phyloP scores from a whole-genome alignment of 2,329 filamentous ascomycete genomes.

The Aciculosporium take region DNA sequence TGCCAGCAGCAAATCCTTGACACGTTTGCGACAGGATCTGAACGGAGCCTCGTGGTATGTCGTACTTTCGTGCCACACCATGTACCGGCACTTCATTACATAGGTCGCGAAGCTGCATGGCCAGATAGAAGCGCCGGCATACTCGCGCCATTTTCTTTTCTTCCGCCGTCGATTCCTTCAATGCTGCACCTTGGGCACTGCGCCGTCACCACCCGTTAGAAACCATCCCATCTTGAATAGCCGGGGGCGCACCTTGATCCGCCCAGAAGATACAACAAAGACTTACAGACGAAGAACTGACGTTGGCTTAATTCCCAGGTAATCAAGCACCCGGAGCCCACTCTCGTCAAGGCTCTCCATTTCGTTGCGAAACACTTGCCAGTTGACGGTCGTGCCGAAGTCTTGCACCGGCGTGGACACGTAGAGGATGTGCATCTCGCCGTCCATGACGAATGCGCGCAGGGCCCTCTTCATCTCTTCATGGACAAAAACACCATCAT shows the following conservation, averaged over 20 bases:
- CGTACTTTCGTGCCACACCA: slow-evolving; percentile 54
- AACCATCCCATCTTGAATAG: too few relatives aligned
- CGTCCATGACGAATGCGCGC: slow-evolving; percentile 63
- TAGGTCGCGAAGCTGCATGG: slow-evolving; percentile 63
- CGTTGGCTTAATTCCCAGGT: slow-evolving; percentile 54
- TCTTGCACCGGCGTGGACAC: slow-evolving; percentile 61
- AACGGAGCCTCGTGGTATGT: slow-evolving; percentile 53
- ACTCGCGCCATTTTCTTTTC: slow-evolving; percentile 48
- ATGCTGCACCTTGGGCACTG: slow-evolving; percentile 51
- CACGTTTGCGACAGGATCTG: slow-evolving; percentile 62
- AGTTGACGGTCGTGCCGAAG: slow-evolving; percentile 44
- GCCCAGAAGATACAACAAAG: background rate
- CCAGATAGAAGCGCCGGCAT: slow-evolving; percentile 60
- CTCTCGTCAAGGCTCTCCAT: slow-evolving; percentile 59
- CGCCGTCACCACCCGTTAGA: background rate
- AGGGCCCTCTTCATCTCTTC: slow-evolving; percentile 54
- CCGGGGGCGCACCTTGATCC: too few relatives aligned
- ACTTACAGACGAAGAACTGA: slow-evolving; percentile 52
- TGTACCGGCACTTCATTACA: slow-evolving; percentile 65
- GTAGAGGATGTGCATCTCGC: slow-evolving; percentile 68
- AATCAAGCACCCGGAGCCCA: slow-evolving; percentile 50
- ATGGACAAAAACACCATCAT: slow-evolving; percentile 61
- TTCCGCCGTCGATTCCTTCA: slow-evolving; percentile 47
- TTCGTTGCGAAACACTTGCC: slow-evolving; percentile 58
- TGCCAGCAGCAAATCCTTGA: slow-evolving; percentile 64